A percentile compares a stretch with the other conserved stretches of the same genome.
phyloP scores from a whole-genome alignment of 768 basidiomycete species.

The Serendipita vermifera region DNA sequence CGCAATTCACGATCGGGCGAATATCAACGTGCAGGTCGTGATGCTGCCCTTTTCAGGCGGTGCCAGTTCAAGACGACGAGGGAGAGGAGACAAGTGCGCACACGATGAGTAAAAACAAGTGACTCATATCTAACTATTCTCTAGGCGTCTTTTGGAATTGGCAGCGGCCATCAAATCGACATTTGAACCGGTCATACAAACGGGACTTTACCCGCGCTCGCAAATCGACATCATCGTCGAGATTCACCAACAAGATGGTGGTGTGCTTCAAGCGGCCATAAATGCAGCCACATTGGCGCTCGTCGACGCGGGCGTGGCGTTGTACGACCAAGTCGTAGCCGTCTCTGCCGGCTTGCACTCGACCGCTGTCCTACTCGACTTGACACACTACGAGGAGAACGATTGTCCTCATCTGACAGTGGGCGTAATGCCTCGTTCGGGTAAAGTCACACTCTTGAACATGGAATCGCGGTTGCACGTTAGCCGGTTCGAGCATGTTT shows the following conservation, averaged over 20 bases:
- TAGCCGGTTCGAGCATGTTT: slow-evolving; percentile 34
- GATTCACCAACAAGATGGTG: slow-evolving; percentile 85
- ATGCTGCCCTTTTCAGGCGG: slow-evolving; percentile 80
- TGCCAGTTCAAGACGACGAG: slow-evolving; percentile 54
- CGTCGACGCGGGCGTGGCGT: slow-evolving; percentile 77
- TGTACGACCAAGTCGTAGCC: slow-evolving; percentile 84
- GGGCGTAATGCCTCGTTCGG: slow-evolving; percentile 78
- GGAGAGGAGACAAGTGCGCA: slow-evolving; percentile 77
- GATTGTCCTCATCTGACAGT: slow-evolving; percentile 82
- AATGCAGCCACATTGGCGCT: slow-evolving; percentile 92
- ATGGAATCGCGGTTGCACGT: slow-evolving; percentile 93
- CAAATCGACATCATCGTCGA: slow-evolving; percentile 92
- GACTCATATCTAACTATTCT: slow-evolving; percentile 9
- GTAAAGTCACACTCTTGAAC: slow-evolving; percentile 72
- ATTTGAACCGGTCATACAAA: slow-evolving; percentile 90
- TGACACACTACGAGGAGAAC: slow-evolving; percentile 79
- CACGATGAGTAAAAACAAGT: not conserved
- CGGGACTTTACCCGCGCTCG: slow-evolving; percentile 80
- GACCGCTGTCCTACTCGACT: slow-evolving; percentile 69
- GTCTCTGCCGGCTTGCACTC: slow-evolving; percentile 80
- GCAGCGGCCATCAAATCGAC: slow-evolving; percentile 81
- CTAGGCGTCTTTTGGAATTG: slow-evolving; percentile 76
- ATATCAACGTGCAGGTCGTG: slow-evolving; percentile 77
- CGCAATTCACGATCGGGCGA: slow-evolving; percentile 75
- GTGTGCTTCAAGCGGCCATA: slow-evolving; percentile 74